Percentiles rank a stretch among this genome's conserved stretches.
phyloP scores from a whole-genome alignment of 1,139 yeast species.

The Pichiaceae sp. region DNA sequence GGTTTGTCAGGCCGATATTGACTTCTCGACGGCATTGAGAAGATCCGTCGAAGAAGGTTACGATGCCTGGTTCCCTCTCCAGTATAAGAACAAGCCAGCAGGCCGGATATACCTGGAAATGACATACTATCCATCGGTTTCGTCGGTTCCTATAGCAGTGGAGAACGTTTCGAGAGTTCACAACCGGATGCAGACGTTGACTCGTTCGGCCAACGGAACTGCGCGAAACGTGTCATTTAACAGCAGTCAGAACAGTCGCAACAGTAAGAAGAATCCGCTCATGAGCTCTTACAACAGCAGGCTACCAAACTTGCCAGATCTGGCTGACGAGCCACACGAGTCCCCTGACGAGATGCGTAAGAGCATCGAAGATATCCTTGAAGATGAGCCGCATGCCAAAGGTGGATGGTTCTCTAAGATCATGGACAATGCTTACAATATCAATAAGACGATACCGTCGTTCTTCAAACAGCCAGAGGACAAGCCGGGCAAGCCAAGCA shows the following conservation, averaged over 20 bases:
- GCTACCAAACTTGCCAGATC: conserved; percentile 14
- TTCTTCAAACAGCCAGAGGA: conserved; percentile 13
- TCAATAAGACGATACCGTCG: conserved; percentile 10
- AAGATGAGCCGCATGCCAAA: conserved; percentile 1
- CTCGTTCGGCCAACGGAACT: background rate
- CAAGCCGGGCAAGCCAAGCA: conserved; percentile 1
- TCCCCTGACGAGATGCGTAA: background rate
- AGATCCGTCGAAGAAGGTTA: conserved; percentile 65
- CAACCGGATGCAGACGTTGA: conserved; percentile 1
- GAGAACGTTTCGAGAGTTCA: conserved; percentile 6
- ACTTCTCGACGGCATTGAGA: conserved; percentile 63
- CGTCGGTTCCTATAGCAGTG: conserved; percentile 25
- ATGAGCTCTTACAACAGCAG: conserved; percentile 4
- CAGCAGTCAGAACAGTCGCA: conserved; percentile 5
- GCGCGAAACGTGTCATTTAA: conserved; percentile 3
- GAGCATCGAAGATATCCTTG: background rate
- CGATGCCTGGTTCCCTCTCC: conserved; percentile 78
- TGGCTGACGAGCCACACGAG: conserved; percentile 5
- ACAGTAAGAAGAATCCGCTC: background rate
- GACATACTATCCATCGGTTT: conserved; percentile 75
- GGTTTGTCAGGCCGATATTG: conserved; percentile 75
- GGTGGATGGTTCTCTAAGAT: conserved; percentile 14
- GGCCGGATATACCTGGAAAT: conserved; percentile 86
- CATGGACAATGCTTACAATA: conserved; percentile 12
- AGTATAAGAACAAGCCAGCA: conserved; percentile 66